Base-by-base conservation (phyloP, 345 rosid species). In the Mallotus nudiflorus region DNA sequence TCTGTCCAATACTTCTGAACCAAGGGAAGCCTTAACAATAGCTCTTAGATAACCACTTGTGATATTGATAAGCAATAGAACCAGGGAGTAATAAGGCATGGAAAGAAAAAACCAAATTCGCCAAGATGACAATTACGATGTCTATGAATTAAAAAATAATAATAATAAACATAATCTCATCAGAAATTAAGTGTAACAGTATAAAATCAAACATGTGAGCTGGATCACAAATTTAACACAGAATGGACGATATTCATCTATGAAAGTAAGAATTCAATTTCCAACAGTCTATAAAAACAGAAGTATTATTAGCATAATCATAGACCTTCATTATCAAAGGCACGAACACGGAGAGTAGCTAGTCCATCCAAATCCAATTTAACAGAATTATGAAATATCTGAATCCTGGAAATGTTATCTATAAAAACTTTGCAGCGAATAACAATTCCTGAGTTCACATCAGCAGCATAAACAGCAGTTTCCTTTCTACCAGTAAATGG, bases 351-450 rank as follows among this genome's bases (percentile, higher is more conserved):
- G 3, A 91, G 97, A 65, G 94, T 93, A 71, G 98, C 91, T 62
- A 93, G 94, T 18, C 98, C 98, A 70, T 93, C 98, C 69, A 93
- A 85, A 78, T 93, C 96, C 71, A 93, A 93, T 81, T 93, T 93
- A 57, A 93, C 70, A 46, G 98, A 93, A 66, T 84, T 91, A 68
- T 93, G 98, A 81, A 91, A 93, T 71, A 93, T 93, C 86, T 88
- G 96, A 50, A 93, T 87, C 80, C 97, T 85, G 27, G 93, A 88
- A 77, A 93, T 85, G 55, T 77, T 91, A 78, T 93, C 98, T 75
- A 93, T 89, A 62, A 93, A 93, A 62, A 93, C 97, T 76, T 91
- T 93, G 89, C 98, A 93, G 55, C 97, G 98, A 77, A 93, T 88
- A 67, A 93, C 93, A 77, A 80, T 81, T 74, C 97, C 98, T 0